Evolutionary conservation across 202 grass and related monocot species (phyloP).

Genomic region (Carex arenaria): DNA sequence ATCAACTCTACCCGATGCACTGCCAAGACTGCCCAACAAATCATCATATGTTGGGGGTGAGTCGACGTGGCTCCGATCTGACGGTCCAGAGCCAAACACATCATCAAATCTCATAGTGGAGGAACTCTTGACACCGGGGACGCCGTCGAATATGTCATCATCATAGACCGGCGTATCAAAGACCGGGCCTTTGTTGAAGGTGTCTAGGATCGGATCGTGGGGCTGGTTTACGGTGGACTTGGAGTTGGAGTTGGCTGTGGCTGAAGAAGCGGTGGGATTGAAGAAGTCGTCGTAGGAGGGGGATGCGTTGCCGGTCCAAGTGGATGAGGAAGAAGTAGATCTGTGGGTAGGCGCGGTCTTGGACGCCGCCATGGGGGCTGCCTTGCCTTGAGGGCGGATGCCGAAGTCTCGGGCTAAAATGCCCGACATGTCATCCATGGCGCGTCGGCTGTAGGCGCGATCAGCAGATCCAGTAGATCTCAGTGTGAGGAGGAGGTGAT

Average conservation of each 20-base stretch:
- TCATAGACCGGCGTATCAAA: constrained; percentile 61
- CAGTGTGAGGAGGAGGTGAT: background rate
- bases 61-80: constrained; percentile 4
- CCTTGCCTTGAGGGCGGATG: constrained; percentile 66
- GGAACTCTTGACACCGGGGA: constrained; percentile 40
- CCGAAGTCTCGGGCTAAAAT: constrained; percentile 76
- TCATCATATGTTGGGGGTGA: constrained; percentile 52
- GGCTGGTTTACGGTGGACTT: constrained; percentile 37
- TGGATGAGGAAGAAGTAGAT: constrained; percentile 18
- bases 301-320: constrained; percentile 15
- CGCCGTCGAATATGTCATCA: constrained; percentile 60
- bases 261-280: constrained; percentile 35
- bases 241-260: constrained; percentile 42
- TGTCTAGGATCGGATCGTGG: constrained; percentile 24
- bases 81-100: constrained; percentile 30
- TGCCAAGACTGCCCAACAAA: constrained; percentile 35
- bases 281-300: constrained; percentile 49
- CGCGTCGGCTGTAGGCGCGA: background rate
- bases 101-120: constrained; percentile 39
- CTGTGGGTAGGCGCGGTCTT: constrained; percentile 11
- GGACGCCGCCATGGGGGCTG: constrained; percentile 60
- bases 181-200: constrained; percentile 29
- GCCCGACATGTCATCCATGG: constrained; percentile 83
- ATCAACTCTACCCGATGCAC: background rate
- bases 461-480: constrained; percentile 1